phyloP scores from a whole-genome alignment of 1,284 basidiomycete species.

The Ceratobasidium theobromae region DNA sequence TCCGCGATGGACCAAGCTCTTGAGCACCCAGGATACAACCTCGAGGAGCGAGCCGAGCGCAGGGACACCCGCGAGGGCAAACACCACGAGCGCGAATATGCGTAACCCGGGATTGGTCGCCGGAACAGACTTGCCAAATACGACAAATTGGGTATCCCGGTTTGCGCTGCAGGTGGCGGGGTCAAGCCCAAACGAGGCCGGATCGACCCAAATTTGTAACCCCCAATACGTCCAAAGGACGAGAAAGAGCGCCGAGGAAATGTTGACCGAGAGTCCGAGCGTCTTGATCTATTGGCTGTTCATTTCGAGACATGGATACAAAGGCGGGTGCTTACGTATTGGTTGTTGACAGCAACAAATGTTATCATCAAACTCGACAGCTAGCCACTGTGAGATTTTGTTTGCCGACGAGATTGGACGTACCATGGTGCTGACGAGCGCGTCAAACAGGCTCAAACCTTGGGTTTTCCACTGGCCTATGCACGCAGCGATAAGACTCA shows the following conservation, averaged over 20 bases:
- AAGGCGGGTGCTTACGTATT: slow-evolving; percentile 3
- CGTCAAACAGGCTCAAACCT: slow-evolving; percentile 22
- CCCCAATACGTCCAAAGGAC: slow-evolving; percentile 21
- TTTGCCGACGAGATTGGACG: neutral
- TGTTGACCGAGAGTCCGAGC: slow-evolving; percentile 10
- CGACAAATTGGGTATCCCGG: slow-evolving; percentile 1
- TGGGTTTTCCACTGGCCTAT: slow-evolving; percentile 12
- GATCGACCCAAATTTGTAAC: slow-evolving; percentile 8
- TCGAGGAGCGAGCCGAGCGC: neutral
- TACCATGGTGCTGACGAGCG: slow-evolving; percentile 10
- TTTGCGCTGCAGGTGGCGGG: slow-evolving; percentile 9
- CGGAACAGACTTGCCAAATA: slow-evolving; percentile 4
- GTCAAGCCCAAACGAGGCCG: neutral
- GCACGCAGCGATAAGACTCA: neutral
- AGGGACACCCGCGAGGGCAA: neutral
- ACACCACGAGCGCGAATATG: slow-evolving; percentile 11
- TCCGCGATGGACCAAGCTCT: neutral
- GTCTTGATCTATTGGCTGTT: neutral
- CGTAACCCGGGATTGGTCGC: slow-evolving; percentile 8
- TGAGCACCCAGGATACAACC: neutral
- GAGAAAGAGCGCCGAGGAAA: neutral
- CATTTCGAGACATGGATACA: neutral
- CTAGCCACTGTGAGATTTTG: neutral
- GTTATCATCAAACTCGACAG: slow-evolving; percentile 10
- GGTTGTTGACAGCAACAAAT: slow-evolving; percentile 1